These are phyloP conservation scores for Cladosporium sp. DNA, from an alignment of 2,329 filamentous ascomycete genomes.

Conservation along the genomic window DNA sequence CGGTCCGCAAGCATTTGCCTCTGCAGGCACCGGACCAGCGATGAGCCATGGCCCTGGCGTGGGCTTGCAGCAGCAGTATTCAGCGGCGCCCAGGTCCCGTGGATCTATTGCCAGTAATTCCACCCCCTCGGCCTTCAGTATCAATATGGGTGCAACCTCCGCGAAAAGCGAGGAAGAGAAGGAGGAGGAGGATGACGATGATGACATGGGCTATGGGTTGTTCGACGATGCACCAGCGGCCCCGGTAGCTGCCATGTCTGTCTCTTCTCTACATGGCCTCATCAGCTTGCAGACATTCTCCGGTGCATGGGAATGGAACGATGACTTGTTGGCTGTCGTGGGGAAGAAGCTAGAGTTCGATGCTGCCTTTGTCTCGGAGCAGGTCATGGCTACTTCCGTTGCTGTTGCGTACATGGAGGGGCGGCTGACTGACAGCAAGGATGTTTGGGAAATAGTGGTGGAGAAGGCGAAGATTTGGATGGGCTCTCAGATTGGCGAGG, in stretches of 20 bases:
- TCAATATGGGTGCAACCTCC: not conserved
- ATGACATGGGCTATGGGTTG: conserved; percentile 26
- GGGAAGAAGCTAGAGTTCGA: not conserved
- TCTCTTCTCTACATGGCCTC: not conserved
- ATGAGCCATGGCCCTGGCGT: not conserved
- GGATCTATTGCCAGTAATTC: not conserved
- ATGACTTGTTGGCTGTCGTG: conserved; percentile 29
- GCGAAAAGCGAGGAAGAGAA: not conserved
- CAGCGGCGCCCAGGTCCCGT: not conserved
- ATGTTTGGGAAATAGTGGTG: conserved; percentile 65
- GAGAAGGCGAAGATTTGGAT: conserved; percentile 54
- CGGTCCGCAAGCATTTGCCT: not conserved
- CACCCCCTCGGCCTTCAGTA: too few species aligned
- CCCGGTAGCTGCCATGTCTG: not conserved
- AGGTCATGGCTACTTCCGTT: conserved; percentile 40
- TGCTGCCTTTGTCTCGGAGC: conserved; percentile 16
- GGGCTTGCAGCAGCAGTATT: not conserved
- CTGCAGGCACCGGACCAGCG: not conserved
- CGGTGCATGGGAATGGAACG: conserved; percentile 52
- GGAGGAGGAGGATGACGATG: conserved; percentile 21
- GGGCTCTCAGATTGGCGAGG: not conserved
- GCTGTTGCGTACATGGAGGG: conserved; percentile 53
- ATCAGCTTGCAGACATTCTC: conserved; percentile 44
- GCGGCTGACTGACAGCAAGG: conserved; percentile 48
- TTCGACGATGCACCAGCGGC: conserved; percentile 17